phyloP scores from a whole-genome alignment of 192 early-diverging fungal species.

The Backusella tarrabulga region DNA sequence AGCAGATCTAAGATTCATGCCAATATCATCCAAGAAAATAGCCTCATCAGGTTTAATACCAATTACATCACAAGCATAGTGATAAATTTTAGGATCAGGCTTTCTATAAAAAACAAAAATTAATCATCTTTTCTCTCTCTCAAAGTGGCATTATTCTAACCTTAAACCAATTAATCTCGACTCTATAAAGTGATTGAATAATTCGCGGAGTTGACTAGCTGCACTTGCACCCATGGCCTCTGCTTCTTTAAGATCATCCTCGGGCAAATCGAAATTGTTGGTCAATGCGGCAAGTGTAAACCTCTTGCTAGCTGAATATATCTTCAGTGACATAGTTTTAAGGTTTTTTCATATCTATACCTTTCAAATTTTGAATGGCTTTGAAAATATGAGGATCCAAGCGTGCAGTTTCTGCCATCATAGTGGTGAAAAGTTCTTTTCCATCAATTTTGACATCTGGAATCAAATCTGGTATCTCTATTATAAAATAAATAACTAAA shows the following conservation, averaged over 20 bases:
- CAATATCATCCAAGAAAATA: constrained; percentile 88
- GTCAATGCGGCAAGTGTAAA: constrained; percentile 79
- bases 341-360: not conserved
- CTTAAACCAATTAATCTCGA: constrained; percentile 70
- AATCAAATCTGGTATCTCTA: constrained; percentile 10
- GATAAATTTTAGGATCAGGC: constrained; percentile 75
- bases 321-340: not conserved
- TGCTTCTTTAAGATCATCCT: constrained; percentile 34
- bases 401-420: constrained; percentile 59
- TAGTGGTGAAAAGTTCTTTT: constrained; percentile 53
- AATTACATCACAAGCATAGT: constrained; percentile 68
- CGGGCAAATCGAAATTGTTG: constrained; percentile 70
- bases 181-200: constrained; percentile 79
- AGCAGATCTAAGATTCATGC: constrained; percentile 70
- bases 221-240: constrained; percentile 34
- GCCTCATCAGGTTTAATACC: constrained; percentile 64
- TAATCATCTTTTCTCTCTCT: not conserved
- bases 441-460: constrained; percentile 50
- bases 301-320: constrained; percentile 35
- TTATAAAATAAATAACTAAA: not conserved
- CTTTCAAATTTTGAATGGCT: constrained; percentile 48
- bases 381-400: constrained; percentile 46
- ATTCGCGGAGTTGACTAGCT: constrained; percentile 35
- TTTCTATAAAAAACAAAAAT: constrained; percentile 49
- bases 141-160: not conserved